These are phyloP conservation scores for Calonectria pseudoreteaudii DNA, from an alignment of 2,329 filamentous ascomycete genomes.

Conservation along the genomic window DNA sequence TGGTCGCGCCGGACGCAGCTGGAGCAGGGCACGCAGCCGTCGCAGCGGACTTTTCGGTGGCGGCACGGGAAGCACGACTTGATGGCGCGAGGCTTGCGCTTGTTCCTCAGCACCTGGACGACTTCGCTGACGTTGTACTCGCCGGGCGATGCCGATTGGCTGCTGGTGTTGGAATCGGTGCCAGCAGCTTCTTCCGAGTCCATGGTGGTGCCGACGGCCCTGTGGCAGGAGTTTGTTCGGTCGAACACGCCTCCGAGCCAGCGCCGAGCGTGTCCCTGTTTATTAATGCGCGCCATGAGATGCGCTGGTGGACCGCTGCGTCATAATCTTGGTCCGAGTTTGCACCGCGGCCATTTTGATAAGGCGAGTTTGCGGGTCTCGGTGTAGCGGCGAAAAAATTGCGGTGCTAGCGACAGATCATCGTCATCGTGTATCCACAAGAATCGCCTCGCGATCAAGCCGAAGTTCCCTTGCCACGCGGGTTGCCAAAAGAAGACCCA, in stretches of 20 bases:
- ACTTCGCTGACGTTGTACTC: neutral
- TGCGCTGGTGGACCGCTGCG: neutral
- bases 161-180: neutral
- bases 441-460: neutral
- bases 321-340: neutral
- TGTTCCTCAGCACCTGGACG: neutral
- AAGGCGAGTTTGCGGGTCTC: constrained; percentile 1
- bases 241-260: neutral
- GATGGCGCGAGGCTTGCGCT: neutral
- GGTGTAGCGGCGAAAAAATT: neutral
- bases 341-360: neutral
- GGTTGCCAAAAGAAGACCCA: too few relatives aligned
- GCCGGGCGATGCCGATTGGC: neutral
- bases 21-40: neutral
- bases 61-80: neutral
- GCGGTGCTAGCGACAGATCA: neutral
- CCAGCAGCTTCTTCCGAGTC: neutral
- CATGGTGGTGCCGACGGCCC: neutral
- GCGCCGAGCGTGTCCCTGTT: neutral
- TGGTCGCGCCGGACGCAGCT: constrained; percentile 1
- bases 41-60: constrained; percentile 2
- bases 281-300: neutral
- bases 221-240: neutral
- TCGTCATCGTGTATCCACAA: neutral
- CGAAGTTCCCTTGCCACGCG: too few relatives aligned